These are phyloP conservation scores for Insectozyma bohioensis DNA, from an alignment of 1,139 yeast species.

Conservation along the genomic window DNA sequence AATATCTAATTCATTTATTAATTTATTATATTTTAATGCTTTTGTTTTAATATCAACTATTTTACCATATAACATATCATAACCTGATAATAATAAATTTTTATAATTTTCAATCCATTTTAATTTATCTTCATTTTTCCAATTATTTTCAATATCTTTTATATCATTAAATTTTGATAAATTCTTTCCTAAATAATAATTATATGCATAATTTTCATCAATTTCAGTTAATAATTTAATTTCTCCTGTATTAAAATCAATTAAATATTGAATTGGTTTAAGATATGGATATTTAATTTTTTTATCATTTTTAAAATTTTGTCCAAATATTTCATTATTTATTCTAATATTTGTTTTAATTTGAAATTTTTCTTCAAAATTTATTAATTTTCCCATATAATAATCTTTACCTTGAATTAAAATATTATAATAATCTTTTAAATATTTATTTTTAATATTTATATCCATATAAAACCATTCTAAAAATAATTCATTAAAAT, in stretches of 20 bases:
- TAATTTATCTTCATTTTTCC: conserved; percentile 28
- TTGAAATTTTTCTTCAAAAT: conserved; percentile 18
- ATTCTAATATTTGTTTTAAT: not conserved
- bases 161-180: not conserved
- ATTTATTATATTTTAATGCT: too few species aligned
- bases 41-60: conserved; percentile 22
- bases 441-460: conserved; percentile 23
- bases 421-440: conserved; percentile 27
- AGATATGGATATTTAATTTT: not conserved
- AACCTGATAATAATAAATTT: conserved; percentile 27
- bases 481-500: not conserved
- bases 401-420: conserved; percentile 30
- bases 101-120: conserved; percentile 26
- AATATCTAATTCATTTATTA: too few species aligned
- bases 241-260: not conserved
- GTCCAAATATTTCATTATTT: conserved; percentile 1
- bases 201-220: conserved; percentile 6
- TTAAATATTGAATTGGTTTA: not conserved
- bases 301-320: not conserved
- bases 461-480: conserved; percentile 27
- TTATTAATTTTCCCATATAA: conserved; percentile 28
- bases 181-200: conserved; percentile 9
- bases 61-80: conserved; percentile 32
- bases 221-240: conserved; percentile 1
- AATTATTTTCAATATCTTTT: conserved; percentile 12